Base-by-base conservation (phyloP, 2,329 filamentous ascomycete species). In the Epichloe typhina region DNA sequence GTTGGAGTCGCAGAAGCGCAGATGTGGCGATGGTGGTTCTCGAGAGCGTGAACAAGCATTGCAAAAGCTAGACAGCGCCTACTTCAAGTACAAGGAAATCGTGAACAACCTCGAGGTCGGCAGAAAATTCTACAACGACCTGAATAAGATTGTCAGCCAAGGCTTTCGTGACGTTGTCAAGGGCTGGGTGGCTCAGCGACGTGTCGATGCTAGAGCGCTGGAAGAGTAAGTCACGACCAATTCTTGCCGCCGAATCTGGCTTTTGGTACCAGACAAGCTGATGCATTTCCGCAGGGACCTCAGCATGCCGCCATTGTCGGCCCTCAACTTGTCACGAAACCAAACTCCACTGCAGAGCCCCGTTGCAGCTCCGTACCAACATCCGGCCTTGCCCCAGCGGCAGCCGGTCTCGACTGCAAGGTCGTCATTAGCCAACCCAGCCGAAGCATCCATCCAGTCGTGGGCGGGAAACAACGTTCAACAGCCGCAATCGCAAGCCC, bases 1-100 rank as follows among this genome's bases (percentile, higher is more conserved):
- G 17, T 96, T 97, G 58, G 79, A 86, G 54, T 73, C 77, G 19
- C 87, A 80, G 58, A 78, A 86, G 56, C 79, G 83, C 49, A 76
- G 74, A 39, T 81, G 83, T 3, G 86, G 73, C n/a, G 73, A 73
- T 36, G 71, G 72, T 15, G 76, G 76, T 44, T 72, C 88, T 56
- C 66, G 69, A 53, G 89, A 95, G 62, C 81, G 93, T 13, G 91
- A 97, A 64, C 79, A 85, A 57, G 89, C 88, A 0, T 69, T 98
- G 46, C 93, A 98, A 66, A 82, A 79, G 54, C 73, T 98, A 9
- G 91, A 97, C 65, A 89, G 86, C 56, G 91, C 88, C 0, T 97
- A 95, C 64, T 82, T 89, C 66, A 94, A 91, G 68, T 97, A 97
- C 72, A 95, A 95, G 69, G 91, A 98, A 65, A 88, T 97, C 51